Evolutionary conservation across 768 basidiomycete genomes (phyloP).

Genomic region (Erythrobasidium yunnanense): DNA sequence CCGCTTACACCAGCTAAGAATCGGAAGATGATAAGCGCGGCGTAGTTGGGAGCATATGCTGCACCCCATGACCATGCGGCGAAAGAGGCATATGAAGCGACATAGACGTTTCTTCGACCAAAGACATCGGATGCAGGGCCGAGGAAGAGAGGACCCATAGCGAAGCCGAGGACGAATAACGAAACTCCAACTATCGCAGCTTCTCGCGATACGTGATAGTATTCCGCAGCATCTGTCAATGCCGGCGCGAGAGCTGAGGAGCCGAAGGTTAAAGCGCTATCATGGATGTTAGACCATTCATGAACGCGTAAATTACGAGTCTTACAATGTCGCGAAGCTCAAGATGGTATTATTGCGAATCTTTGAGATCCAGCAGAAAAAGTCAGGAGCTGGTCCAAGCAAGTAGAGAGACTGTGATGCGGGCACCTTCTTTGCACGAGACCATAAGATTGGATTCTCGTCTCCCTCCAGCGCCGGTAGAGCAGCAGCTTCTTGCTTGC

Average conservation of each 20-base stretch:
- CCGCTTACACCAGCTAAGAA: constrained; percentile 44
- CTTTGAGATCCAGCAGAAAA: background rate
- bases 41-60: constrained; percentile 43
- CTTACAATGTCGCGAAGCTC: constrained; percentile 18
- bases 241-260: background rate
- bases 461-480: background rate
- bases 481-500: too few species aligned
- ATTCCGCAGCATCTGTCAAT: constrained; percentile 1
- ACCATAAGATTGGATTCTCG: constrained; percentile 18
- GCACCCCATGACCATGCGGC: constrained; percentile 43
- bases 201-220: constrained; percentile 24
- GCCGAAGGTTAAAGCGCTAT: constrained; percentile 21
- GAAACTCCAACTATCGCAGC: constrained; percentile 27
- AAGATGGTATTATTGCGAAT: background rate
- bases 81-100: constrained; percentile 40
- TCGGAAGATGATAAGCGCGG: constrained; percentile 43
- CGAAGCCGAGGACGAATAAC: constrained; percentile 33
- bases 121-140: constrained; percentile 42
- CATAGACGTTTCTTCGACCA: constrained; percentile 43
- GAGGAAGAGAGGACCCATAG: constrained; percentile 42
- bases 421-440: constrained; percentile 22
- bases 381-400: background rate
- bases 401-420: too few species aligned
- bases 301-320: too few species aligned
- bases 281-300: background rate